Conservation (phyloP, 768 basidiomycete genomes). For the Termitomyces sp. region DNA sequence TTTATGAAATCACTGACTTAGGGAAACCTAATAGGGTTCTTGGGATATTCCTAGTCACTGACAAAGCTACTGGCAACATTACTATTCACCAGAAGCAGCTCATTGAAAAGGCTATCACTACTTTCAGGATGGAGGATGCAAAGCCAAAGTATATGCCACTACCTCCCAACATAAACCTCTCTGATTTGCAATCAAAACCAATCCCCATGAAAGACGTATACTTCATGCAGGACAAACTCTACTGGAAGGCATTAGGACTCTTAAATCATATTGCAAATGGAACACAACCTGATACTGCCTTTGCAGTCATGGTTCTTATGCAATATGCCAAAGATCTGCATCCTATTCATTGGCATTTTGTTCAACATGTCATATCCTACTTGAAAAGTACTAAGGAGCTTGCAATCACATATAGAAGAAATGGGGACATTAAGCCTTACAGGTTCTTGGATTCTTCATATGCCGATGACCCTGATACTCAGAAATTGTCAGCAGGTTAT, state of each 20-base stretch:
- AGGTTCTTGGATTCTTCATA: neutral
- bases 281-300: neutral
- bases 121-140: neutral
- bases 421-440: neutral
- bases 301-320: neutral
- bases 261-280: neutral
- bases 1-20: neutral
- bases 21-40: neutral
- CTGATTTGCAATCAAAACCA: neutral
- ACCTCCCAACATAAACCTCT: neutral
- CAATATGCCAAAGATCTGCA: neutral
- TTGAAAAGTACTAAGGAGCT: neutral
- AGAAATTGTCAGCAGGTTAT: neutral
- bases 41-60: neutral
- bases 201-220: neutral
- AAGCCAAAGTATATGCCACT: neutral
- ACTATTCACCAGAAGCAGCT: neutral
- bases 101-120: neutral
- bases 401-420: neutral
- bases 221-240: neutral
- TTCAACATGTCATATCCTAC: no score
- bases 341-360: neutral
- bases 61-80: neutral
- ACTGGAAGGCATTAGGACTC: neutral
- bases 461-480: neutral